Evolutionary conservation across 2,329 filamentous ascomycete species (phyloP).

Genomic region (Pyrenochaeta sp.): DNA sequence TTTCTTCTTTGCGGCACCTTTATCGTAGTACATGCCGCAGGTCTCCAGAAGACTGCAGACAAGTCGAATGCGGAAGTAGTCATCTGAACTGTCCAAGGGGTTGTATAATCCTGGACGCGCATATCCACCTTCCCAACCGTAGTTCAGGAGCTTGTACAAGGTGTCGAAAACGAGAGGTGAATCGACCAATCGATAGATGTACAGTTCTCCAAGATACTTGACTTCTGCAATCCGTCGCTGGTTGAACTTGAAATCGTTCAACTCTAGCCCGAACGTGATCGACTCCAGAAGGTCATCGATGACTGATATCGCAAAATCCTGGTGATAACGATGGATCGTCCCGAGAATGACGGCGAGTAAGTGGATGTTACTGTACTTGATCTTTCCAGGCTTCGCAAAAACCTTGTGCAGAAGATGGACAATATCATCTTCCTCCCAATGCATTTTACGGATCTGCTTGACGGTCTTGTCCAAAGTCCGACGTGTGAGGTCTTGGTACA

Average conservation of each 20-base stretch:
- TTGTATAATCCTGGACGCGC: slow-evolving; percentile 81
- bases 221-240: slow-evolving; percentile 94
- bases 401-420: slow-evolving; percentile 84
- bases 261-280: slow-evolving; percentile 85
- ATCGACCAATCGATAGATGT: slow-evolving; percentile 97
- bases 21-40: slow-evolving; percentile 94
- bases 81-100: slow-evolving; percentile 85
- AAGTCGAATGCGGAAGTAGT: slow-evolving; percentile 94
- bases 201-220: slow-evolving; percentile 94
- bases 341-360: slow-evolving; percentile 89
- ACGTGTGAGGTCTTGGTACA: slow-evolving; percentile 94
- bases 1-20: slow-evolving; percentile 93
- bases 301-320: slow-evolving; percentile 87
- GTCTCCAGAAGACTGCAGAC: slow-evolving; percentile 91
- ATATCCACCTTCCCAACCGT: slow-evolving; percentile 84
- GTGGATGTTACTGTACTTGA: slow-evolving; percentile 97
- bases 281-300: slow-evolving; percentile 92
- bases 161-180: slow-evolving; percentile 95
- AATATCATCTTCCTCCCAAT: slow-evolving; percentile 95
- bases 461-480: slow-evolving; percentile 92
- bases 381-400: slow-evolving; percentile 94
- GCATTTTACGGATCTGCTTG: slow-evolving; percentile 92
- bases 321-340: slow-evolving; percentile 89
- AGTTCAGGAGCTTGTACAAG: slow-evolving; percentile 92
- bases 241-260: slow-evolving; percentile 97